Conservation (phyloP, 331 rosid genomes). For the Pyracantha coccinea region DNA sequence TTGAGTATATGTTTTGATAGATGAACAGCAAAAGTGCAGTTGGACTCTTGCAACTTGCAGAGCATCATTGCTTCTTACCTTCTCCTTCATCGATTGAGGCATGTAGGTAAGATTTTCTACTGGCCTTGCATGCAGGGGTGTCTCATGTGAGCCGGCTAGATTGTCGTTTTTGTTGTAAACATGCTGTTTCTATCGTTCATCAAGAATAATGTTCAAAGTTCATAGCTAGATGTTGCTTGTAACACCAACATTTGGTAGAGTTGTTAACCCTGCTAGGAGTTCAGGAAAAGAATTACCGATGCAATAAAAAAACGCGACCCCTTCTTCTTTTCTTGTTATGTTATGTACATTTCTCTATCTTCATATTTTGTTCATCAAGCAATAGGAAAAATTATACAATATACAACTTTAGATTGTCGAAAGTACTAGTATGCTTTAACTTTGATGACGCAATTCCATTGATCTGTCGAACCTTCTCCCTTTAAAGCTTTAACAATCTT, state of each 20-base stretch:
- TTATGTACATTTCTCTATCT: background rate
- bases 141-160: background rate
- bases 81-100: background rate
- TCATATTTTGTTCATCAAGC: background rate
- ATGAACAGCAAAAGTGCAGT: background rate
- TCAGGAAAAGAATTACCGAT: background rate
- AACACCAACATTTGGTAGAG: background rate
- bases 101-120: background rate
- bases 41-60: background rate
- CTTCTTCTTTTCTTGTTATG: background rate
- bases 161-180: no score
- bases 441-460: conserved; percentile 45
- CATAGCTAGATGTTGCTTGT: background rate
- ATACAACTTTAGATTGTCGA: conserved; percentile 33
- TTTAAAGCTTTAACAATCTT: conserved; percentile 42
- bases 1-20: background rate
- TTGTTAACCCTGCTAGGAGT: background rate
- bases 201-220: background rate
- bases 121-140: background rate
- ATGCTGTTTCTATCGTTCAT: no score
- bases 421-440: conserved; percentile 22
- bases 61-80: background rate
- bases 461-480: conserved; percentile 65
- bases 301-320: background rate
- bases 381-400: conserved; percentile 18